Conservation (phyloP, 441 rosid species). For the Eruca vesicaria region DNA sequence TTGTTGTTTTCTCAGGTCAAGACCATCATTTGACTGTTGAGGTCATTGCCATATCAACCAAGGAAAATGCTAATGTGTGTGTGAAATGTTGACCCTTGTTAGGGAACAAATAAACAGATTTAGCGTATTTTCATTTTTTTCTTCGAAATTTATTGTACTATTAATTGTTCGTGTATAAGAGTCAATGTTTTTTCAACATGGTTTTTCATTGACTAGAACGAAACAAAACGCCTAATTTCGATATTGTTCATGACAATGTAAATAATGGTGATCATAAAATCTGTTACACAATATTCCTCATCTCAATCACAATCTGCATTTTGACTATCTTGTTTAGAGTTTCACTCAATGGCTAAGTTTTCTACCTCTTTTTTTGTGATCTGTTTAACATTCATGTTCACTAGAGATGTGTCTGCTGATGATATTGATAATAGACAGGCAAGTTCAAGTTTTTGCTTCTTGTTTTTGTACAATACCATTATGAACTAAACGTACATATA, state of each 20-base stretch:
- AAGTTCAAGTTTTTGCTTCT: constrained; percentile 2
- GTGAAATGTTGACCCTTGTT: neutral
- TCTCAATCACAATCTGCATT: neutral
- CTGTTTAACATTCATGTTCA: neutral
- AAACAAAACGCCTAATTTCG: too few relatives aligned
- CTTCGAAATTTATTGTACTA: too few relatives aligned
- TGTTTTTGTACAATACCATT: neutral
- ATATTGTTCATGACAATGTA: too few relatives aligned
- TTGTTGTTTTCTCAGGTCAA: neutral
- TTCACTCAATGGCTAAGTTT: constrained; percentile 12
- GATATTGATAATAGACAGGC: constrained; percentile 19
- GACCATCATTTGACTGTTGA: neutral
- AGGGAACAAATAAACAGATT: neutral
- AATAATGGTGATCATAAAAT: neutral
- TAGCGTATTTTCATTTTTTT: neutral
- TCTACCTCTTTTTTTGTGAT: neutral
- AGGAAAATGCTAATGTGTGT: neutral
- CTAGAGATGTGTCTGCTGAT: constrained; percentile 15
- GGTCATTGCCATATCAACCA: neutral
- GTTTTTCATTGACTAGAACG: too few relatives aligned
- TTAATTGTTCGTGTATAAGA: too few relatives aligned
- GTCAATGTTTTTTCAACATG: too few relatives aligned
- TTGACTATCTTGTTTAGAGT: constrained; percentile 1
- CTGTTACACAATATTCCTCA: neutral
- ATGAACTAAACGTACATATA: neutral